phyloP scores from a whole-genome alignment of 2,329 filamentous ascomycete species.

The Xenoacremonium recifei region DNA sequence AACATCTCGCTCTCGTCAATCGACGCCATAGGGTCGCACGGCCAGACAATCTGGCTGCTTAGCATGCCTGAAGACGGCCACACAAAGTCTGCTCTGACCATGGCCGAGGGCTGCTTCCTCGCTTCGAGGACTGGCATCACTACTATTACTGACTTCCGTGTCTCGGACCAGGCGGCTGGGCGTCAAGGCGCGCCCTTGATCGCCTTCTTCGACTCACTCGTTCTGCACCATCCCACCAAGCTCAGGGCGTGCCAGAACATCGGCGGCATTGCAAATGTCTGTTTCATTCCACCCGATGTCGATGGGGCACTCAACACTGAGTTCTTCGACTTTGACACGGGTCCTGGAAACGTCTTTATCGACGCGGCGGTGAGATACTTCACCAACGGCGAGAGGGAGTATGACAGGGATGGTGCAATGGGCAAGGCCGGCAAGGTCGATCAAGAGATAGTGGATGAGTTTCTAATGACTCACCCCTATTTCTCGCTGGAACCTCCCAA shows the following conservation, averaged over 20 bases:
- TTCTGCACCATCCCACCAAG: constrained; percentile 52
- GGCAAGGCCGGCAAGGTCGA: constrained; percentile 47
- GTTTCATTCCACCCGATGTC: not conserved
- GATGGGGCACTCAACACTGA: constrained; percentile 3
- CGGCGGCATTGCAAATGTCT: not conserved
- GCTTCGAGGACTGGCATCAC: constrained; percentile 56
- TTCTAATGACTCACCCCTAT: constrained; percentile 47
- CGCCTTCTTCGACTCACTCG: constrained; percentile 48
- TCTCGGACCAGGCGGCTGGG: not conserved
- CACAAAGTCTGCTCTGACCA: constrained; percentile 48
- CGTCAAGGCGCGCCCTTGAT: constrained; percentile 27
- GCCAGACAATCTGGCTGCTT: constrained; percentile 57
- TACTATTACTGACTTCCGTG: constrained; percentile 26
- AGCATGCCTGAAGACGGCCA: constrained; percentile 50
- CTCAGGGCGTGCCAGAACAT: constrained; percentile 42
- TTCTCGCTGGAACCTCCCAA: constrained; percentile 51
- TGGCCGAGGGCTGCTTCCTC: constrained; percentile 57
- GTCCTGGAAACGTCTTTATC: constrained; percentile 56
- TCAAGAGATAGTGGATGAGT: constrained; percentile 50
- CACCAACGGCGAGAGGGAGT: constrained; percentile 47
- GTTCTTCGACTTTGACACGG: constrained; percentile 50
- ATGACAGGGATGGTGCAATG: constrained; percentile 52
- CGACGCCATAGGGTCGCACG: constrained; percentile 56
- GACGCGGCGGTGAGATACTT: constrained; percentile 55
- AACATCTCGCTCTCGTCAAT: constrained; percentile 43